phyloP scores from a whole-genome alignment of 2,329 filamentous ascomycete species.

The Fusarium tuaranense region DNA sequence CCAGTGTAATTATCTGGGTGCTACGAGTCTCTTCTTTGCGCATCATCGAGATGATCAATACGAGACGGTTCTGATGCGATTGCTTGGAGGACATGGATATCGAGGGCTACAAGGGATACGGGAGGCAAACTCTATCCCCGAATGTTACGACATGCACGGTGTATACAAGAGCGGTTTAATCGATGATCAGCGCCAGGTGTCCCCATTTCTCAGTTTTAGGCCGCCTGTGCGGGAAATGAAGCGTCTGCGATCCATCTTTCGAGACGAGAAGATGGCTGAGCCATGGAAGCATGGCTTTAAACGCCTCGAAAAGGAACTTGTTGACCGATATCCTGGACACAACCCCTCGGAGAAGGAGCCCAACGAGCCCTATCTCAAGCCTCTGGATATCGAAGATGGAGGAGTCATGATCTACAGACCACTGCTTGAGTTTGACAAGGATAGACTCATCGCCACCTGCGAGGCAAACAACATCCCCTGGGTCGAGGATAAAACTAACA shows the following conservation, averaged over 20 bases:
- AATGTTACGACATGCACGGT: conserved; percentile 81
- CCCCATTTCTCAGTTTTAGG: conserved; percentile 55
- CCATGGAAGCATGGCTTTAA: conserved; percentile 14
- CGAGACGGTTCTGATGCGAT: conserved; percentile 87
- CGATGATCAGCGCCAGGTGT: conserved; percentile 55
- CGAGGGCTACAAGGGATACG: conserved; percentile 80
- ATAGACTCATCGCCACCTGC: conserved; percentile 80
- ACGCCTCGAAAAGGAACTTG: conserved; percentile 32
- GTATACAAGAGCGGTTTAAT: conserved; percentile 74
- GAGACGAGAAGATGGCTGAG: conserved; percentile 44
- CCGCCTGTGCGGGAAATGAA: conserved; percentile 47
- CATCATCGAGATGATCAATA: conserved; percentile 94
- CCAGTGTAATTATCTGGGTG: conserved; percentile 63
- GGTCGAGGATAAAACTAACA: conserved; percentile 89
- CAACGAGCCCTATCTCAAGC: conserved; percentile 48
- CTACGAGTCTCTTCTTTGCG: conserved; percentile 77
- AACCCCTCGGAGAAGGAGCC: conserved; percentile 29
- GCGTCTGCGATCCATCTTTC: conserved; percentile 45
- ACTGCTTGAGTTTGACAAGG: conserved; percentile 77
- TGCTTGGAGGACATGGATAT: conserved; percentile 75
- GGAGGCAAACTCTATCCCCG: conserved; percentile 77
- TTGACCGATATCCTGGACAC: conserved; percentile 46
- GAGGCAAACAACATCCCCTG: conserved; percentile 74
- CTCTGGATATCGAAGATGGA: conserved; percentile 67
- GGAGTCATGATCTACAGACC: conserved; percentile 78